phyloP scores from a whole-genome alignment of 257 asterid species.

The Rubia yunnanensis region DNA sequence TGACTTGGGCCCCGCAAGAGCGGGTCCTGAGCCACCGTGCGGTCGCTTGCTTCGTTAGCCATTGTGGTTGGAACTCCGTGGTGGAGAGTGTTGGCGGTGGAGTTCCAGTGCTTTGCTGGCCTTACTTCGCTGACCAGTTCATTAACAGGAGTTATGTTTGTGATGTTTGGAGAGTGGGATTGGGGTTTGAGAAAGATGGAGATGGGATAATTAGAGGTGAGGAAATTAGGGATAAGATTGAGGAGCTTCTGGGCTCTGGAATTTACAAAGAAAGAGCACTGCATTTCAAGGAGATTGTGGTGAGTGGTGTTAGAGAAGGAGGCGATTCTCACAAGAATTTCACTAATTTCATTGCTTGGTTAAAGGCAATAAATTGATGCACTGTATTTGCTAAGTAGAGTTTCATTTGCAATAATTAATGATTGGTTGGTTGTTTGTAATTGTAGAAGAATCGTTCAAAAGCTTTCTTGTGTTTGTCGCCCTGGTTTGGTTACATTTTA shows the following conservation, averaged over 20 bases:
- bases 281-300: conserved; percentile 22
- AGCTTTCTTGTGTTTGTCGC: not conserved
- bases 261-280: conserved; percentile 30
- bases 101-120: conserved; percentile 48
- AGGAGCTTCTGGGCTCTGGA: conserved; percentile 19
- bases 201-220: conserved; percentile 14
- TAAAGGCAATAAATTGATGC: conserved; percentile 9
- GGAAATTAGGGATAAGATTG: conserved; percentile 35
- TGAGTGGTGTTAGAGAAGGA: conserved; percentile 22
- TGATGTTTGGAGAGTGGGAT: conserved; percentile 53
- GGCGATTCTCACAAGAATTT: conserved; percentile 35
- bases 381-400: no score
- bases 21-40: conserved; percentile 48
- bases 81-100: conserved; percentile 47
- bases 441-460: not conserved
- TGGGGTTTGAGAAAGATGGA: conserved; percentile 18
- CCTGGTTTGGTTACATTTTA: no score
- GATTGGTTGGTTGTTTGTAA: not conserved
- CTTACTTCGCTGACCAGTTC: conserved; percentile 51
- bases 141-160: conserved; percentile 44
- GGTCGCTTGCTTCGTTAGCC: conserved; percentile 49
- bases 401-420: no score
- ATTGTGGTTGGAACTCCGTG: conserved; percentile 71
- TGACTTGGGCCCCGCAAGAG: conserved; percentile 50
- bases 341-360: conserved; percentile 29